Evolutionary conservation across 2,329 filamentous ascomycete genomes (phyloP), one percentile per base, ranked within the genome.

Genomic region (Salinomyces thailandicus): DNA sequence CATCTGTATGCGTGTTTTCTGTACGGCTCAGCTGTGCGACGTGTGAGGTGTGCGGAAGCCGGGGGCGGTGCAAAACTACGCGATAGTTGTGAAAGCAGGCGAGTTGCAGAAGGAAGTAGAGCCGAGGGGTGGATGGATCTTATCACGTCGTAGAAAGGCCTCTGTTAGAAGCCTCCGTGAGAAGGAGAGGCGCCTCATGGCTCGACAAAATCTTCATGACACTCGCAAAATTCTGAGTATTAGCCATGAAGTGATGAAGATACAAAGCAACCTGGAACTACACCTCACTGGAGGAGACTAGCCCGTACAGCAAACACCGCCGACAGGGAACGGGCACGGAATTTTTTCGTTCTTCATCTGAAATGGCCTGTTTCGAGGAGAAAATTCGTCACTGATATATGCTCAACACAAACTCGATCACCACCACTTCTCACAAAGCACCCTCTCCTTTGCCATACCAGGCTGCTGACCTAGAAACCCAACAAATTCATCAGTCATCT

Each of bases 401-500:
- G 18, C 32, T 14, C 26, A 42, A 46, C 19, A n/a, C 40, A 61
- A 26, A n/a, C 22, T 12, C 31, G 11, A 14, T 36, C 37, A 70
- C 67, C 67, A 71, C 67, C 67, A 71, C 49, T 69, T 69, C 51
- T 71, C 67, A 44, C 64, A 69, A 5, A 68, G 43, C 6, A 69
- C 66, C 18, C 55, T 51, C 24, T 60, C 58, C 13, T 51, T 41
- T 15, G 45, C 43, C 45, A 69, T 60, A 6, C 62, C 56, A 4
- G 58, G 46, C 44, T 63, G 58, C 18, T 45, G 49, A 29, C 51
- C 48, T 38, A 69, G 38, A 33, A 59, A 60, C 5, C 55, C 53
- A 4, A 68, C 65, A 31, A 65, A 51, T 28, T 61, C 53, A 44
- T 71, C 67, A 4, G 66, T 69, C 63, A 71, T 69, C 31, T 48